Evolutionary conservation across 2,329 filamentous ascomycete genomes (phyloP).

Genomic region (Aspergillus ochraceus): DNA sequence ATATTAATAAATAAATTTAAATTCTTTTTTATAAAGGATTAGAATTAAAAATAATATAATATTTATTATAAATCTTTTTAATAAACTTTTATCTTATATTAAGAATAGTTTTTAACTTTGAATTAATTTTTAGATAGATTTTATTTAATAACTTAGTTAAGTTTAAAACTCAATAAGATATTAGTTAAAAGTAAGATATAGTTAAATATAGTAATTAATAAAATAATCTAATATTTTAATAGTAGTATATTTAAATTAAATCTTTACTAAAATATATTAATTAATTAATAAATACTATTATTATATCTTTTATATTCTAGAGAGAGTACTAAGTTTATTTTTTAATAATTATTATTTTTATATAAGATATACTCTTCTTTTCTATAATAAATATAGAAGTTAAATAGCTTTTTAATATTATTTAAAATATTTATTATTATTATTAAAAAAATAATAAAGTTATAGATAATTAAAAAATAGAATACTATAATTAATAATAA

Average conservation of each 20-base stretch:
- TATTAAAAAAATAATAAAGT: not conserved
- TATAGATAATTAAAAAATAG: not conserved
- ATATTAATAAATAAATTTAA: not conserved
- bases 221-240: not conserved
- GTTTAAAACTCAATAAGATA: not conserved
- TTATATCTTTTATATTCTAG: slow-evolving; percentile 27
- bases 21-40: not conserved
- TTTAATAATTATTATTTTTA: not conserved
- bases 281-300: not conserved
- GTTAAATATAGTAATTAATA: not conserved
- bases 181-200: not conserved
- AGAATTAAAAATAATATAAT: not conserved
- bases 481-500: not conserved
- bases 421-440: not conserved
- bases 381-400: not conserved
- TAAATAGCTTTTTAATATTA: not conserved
- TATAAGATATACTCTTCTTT: not conserved
- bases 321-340: slow-evolving; percentile 22
- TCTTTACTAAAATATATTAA: not conserved
- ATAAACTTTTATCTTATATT: not conserved
- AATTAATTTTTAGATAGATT: not conserved
- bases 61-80: not conserved
- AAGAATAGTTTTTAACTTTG: not conserved
- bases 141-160: not conserved
- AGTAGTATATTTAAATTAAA: not conserved